Conservation (phyloP, 257 asterid species). For the Anisodus acutangulus region DNA sequence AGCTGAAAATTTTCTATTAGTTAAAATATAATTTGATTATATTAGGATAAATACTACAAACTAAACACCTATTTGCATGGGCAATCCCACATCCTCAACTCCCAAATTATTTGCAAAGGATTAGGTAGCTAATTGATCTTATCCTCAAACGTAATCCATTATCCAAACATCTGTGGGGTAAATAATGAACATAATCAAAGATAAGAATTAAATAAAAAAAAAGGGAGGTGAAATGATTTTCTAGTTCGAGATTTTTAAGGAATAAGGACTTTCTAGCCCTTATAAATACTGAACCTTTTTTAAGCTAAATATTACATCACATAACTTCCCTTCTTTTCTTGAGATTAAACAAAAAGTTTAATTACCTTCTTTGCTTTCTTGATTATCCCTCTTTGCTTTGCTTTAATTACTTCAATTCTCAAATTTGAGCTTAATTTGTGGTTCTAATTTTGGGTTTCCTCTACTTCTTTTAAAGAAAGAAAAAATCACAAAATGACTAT, state of each 20-base stretch:
- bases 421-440: background rate
- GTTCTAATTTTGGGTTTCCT: background rate
- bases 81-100: conserved; percentile 7
- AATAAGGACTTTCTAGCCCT: background rate
- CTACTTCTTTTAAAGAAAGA: background rate
- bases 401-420: background rate
- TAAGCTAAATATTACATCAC: background rate
- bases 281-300: background rate
- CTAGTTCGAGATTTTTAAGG: background rate
- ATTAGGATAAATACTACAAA: conserved; percentile 3
- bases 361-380: background rate
- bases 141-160: background rate
- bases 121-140: background rate
- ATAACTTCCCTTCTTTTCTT: background rate
- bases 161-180: background rate
- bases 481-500: conserved; percentile 6
- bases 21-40: background rate
- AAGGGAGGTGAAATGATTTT: background rate
- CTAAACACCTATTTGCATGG: conserved; percentile 18
- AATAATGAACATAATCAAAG: background rate
- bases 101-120: background rate
- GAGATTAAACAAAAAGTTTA: background rate
- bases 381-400: background rate
- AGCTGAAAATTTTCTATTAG: background rate
- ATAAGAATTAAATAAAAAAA: background rate